These are phyloP conservation scores for Cucurbita maxima DNA, from an alignment of 306 rosid genomes.

Conservation along the genomic window DNA sequence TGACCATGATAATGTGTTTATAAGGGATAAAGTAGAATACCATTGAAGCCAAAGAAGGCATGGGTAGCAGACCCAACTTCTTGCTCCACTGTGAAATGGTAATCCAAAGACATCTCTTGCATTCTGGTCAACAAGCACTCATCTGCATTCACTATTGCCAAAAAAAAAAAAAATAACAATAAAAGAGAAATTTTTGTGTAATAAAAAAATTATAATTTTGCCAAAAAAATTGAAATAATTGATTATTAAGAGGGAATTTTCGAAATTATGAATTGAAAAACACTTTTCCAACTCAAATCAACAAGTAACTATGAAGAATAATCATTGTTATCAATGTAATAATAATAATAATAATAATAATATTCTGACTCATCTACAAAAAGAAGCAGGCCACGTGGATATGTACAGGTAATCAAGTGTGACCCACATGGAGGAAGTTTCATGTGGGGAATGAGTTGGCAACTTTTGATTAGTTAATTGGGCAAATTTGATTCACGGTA, in stretches of 20 bases:
- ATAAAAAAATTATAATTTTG: background rate
- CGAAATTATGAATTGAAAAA: background rate
- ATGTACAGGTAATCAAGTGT: constrained; percentile 7
- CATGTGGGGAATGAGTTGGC: constrained; percentile 21
- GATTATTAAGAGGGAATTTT: too few species aligned
- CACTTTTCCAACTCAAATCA: background rate
- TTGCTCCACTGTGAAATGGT: constrained; percentile 97
- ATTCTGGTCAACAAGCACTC: constrained; percentile 90
- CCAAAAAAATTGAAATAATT: background rate
- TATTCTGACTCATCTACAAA: background rate
- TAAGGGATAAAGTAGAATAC: constrained; percentile 10
- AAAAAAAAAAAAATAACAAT: background rate
- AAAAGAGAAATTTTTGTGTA: background rate
- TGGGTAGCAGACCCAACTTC: constrained; percentile 99
- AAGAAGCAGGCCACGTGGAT: background rate
- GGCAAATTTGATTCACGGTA: background rate
- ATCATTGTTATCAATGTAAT: background rate
- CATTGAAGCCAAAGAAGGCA: constrained; percentile 98
- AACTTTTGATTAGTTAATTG: constrained; percentile 9
- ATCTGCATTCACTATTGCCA: constrained; percentile 57
- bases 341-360: background rate
- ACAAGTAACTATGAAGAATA: background rate
- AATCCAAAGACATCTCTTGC: constrained; percentile 99
- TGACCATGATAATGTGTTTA: background rate
- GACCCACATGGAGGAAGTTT: constrained; percentile 13